Conservation (phyloP, 2,329 filamentous ascomycete genomes). For the Volutella citrinella region DNA sequence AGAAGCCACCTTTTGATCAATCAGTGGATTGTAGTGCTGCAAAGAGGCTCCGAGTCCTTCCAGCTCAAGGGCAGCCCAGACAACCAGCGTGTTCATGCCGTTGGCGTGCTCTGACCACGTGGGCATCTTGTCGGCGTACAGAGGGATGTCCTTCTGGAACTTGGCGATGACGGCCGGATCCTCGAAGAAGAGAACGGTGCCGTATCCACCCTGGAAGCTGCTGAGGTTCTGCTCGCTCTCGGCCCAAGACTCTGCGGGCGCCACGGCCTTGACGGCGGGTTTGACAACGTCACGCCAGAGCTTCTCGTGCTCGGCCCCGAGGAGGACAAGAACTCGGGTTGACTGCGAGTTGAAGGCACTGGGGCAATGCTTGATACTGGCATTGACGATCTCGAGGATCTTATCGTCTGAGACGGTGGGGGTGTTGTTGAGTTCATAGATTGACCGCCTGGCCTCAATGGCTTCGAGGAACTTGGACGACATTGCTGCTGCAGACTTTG, state of each 20-base stretch:
- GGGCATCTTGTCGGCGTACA: constrained; percentile 61
- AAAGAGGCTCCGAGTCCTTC: constrained; percentile 65
- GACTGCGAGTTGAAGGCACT: constrained; percentile 68
- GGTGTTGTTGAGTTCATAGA: constrained; percentile 45
- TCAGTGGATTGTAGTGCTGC: constrained; percentile 67
- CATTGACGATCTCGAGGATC: constrained; percentile 45
- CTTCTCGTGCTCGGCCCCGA: constrained; percentile 62
- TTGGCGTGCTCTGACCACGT: constrained; percentile 61
- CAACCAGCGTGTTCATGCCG: constrained; percentile 63
- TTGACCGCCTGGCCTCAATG: constrained; percentile 47
- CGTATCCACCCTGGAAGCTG: constrained; percentile 48
- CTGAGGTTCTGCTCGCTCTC: constrained; percentile 3
- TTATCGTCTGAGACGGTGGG: constrained; percentile 44
- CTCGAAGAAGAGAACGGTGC: constrained; percentile 67
- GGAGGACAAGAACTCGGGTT: constrained; percentile 60
- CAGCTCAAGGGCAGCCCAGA: constrained; percentile 62
- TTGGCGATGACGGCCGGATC: constrained; percentile 43
- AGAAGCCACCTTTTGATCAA: constrained; percentile 51
- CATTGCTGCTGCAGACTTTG: too few species aligned
- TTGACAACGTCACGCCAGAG: constrained; percentile 62
- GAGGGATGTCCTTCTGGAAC: constrained; percentile 35
- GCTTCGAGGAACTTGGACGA: constrained; percentile 19
- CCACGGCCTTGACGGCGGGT: constrained; percentile 52
- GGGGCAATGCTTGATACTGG: constrained; percentile 53
- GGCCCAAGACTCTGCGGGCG: constrained; percentile 23